Evolutionary conservation across 1,139 yeast species (phyloP).

Genomic region (Yamadazyma triangularis): DNA sequence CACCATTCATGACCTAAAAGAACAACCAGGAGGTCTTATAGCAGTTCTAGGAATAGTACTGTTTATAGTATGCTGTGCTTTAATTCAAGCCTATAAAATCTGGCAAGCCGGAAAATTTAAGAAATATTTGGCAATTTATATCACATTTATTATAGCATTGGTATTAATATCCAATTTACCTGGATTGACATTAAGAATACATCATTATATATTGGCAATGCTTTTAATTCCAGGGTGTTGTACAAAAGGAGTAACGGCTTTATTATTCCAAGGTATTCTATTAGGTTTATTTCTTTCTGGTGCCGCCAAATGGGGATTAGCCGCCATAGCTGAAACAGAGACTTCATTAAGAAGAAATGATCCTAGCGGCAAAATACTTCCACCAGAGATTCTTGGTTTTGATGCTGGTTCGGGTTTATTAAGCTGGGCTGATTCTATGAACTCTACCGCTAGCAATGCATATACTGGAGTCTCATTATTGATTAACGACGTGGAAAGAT

Average conservation of each 20-base stretch:
- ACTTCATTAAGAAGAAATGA: slow-evolving; percentile 67
- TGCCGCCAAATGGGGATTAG: slow-evolving; percentile 89
- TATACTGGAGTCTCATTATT: slow-evolving; percentile 56
- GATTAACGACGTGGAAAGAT: slow-evolving; percentile 76
- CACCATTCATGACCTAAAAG: slow-evolving; percentile 61
- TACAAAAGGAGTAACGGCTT: slow-evolving; percentile 66
- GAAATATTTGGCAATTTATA: slow-evolving; percentile 52
- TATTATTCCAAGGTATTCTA: slow-evolving; percentile 76
- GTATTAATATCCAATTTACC: slow-evolving; percentile 51
- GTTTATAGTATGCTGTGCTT: slow-evolving; percentile 48
- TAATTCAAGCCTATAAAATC: slow-evolving; percentile 71
- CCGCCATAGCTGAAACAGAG: slow-evolving; percentile 79
- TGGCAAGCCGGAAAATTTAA: slow-evolving; percentile 78
- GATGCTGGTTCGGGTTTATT: slow-evolving; percentile 27
- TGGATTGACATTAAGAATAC: slow-evolving; percentile 73
- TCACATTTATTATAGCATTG: slow-evolving; percentile 42
- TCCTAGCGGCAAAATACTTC: slow-evolving; percentile 56
- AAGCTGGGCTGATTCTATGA: slow-evolving; percentile 25
- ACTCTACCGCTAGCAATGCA: slow-evolving; percentile 8
- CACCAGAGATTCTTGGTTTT: slow-evolving; percentile 49
- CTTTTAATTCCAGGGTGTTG: slow-evolving; percentile 83
- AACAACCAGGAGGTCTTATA: slow-evolving; percentile 71
- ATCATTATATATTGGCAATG: slow-evolving; percentile 84
- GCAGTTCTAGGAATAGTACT: slow-evolving; percentile 53
- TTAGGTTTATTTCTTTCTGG: slow-evolving; percentile 82